phyloP scores from a whole-genome alignment of 495 filamentous ascomycete species.

The Bacidia gigantensis region DNA sequence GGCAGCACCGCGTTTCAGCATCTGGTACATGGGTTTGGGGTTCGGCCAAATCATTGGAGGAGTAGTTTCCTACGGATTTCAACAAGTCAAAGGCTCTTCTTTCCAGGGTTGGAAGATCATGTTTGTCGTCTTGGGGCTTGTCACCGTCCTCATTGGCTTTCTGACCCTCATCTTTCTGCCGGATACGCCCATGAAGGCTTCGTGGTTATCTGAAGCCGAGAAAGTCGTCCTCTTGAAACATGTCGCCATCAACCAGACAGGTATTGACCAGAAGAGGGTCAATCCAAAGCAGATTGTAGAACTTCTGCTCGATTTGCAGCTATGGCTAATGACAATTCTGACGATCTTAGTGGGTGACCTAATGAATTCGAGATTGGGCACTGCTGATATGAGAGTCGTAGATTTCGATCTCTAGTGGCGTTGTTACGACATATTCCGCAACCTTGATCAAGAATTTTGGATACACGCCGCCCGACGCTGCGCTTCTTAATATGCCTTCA shows the following conservation, averaged over 20 bases:
- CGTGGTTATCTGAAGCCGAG: constrained; percentile 38
- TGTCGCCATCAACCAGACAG: constrained; percentile 37
- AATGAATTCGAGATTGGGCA: no score
- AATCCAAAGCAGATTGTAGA: constrained; percentile 34
- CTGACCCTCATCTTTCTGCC: constrained; percentile 40
- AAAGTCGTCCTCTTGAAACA: constrained; percentile 26
- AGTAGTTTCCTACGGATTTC: constrained; percentile 46
- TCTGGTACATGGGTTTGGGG: constrained; percentile 55
- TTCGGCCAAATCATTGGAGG: constrained; percentile 50
- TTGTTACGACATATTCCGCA: constrained; percentile 48
- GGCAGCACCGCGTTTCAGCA: constrained; percentile 44
- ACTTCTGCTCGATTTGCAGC: constrained; percentile 29
- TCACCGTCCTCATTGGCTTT: constrained; percentile 39
- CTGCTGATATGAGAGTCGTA: constrained; percentile 1
- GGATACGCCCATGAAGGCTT: constrained; percentile 36
- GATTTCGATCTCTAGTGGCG: constrained; percentile 43
- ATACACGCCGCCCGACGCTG: constrained; percentile 38
- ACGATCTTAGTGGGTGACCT: constrained; percentile 8
- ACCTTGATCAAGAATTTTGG: constrained; percentile 44
- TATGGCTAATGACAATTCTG: constrained; percentile 25
- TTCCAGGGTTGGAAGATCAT: constrained; percentile 49
- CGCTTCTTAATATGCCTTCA: constrained; percentile 51
- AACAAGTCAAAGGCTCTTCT: constrained; percentile 32
- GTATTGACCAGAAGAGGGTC: constrained; percentile 40
- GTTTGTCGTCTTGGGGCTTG: constrained; percentile 45